phyloP scores from a whole-genome alignment of 2,329 filamentous ascomycete species.

The Parasarocladium wereldwijsianum region DNA sequence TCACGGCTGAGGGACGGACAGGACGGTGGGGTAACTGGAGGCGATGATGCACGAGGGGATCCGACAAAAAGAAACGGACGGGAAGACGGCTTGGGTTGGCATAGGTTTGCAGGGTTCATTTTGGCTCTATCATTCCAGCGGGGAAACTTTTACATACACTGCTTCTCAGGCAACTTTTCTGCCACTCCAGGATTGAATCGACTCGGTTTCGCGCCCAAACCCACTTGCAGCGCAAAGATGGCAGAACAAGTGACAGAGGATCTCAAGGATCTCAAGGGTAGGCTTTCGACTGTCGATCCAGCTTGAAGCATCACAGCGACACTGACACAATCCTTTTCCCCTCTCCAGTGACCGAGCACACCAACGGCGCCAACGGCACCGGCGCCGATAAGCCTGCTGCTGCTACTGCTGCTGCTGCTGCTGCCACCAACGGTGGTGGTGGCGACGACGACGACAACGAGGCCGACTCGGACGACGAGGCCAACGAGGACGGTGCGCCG shows the following conservation, averaged over 20 bases:
- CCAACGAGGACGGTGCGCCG: slow-evolving; percentile 25
- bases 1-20: too few species aligned
- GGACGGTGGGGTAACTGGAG: too few species aligned
- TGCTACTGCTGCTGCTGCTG: slow-evolving; percentile 20
- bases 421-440: slow-evolving; percentile 21
- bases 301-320: background rate
- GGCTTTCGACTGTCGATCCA: too few species aligned
- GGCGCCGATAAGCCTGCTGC: slow-evolving; percentile 26
- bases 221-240: slow-evolving; percentile 16
- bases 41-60: too few species aligned
- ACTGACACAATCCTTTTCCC: background rate
- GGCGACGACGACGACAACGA: slow-evolving; percentile 25
- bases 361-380: slow-evolving; percentile 19
- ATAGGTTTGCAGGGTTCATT: background rate
- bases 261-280: slow-evolving; percentile 29
- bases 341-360: background rate
- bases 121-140: slow-evolving; percentile 1
- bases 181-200: background rate
- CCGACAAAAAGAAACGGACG: too few species aligned
- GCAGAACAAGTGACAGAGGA: slow-evolving; percentile 27
- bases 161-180: background rate
- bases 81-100: background rate
- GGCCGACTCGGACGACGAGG: slow-evolving; percentile 39
- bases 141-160: slow-evolving; percentile 2
- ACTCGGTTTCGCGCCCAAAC: background rate